Conservation (phyloP, 495 filamentous ascomycete genomes). For the Elasticomyces elasticus region DNA sequence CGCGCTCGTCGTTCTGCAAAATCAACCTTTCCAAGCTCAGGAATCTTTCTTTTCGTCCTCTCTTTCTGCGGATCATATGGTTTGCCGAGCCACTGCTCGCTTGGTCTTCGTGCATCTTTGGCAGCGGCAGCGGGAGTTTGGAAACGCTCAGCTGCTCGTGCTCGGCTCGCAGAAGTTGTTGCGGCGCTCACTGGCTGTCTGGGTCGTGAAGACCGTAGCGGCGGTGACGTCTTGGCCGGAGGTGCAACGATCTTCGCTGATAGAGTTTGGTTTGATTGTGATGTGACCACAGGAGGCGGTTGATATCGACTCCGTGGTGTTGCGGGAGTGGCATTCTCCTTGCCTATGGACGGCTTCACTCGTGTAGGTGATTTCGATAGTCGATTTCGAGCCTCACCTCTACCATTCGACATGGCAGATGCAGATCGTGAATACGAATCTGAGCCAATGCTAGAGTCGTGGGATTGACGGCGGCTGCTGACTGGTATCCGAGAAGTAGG, state of each 20-base stretch:
- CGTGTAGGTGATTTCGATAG: conserved; percentile 18
- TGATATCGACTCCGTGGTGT: conserved; percentile 19
- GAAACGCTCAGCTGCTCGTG: conserved; percentile 45
- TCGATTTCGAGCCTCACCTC: background rate
- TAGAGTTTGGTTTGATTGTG: conserved; percentile 37
- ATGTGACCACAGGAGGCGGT: conserved; percentile 6
- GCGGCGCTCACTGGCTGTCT: conserved; percentile 69
- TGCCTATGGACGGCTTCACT: background rate
- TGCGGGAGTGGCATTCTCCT: conserved; percentile 12
- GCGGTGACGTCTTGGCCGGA: conserved; percentile 56
- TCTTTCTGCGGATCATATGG: conserved; percentile 21
- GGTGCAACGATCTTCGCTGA: conserved; percentile 59
- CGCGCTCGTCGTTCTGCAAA: conserved; percentile 66
- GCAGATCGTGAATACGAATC: conserved; percentile 37
- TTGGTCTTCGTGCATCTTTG: conserved; percentile 11
- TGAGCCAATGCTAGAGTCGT: conserved; percentile 37
- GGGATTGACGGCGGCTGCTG: conserved; percentile 39
- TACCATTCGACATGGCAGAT: conserved; percentile 31
- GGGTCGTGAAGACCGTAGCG: conserved; percentile 70
- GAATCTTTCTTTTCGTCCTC: conserved; percentile 35
- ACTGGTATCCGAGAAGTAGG: conserved; percentile 52
- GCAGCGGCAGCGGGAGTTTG: background rate
- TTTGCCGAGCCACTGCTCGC: conserved; percentile 21
- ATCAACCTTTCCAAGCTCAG: conserved; percentile 60
- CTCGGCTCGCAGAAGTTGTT: conserved; percentile 54